Evolutionary conservation across 352 stramenopile genomes (phyloP).

Genomic region (Phytophthora europaea): DNA sequence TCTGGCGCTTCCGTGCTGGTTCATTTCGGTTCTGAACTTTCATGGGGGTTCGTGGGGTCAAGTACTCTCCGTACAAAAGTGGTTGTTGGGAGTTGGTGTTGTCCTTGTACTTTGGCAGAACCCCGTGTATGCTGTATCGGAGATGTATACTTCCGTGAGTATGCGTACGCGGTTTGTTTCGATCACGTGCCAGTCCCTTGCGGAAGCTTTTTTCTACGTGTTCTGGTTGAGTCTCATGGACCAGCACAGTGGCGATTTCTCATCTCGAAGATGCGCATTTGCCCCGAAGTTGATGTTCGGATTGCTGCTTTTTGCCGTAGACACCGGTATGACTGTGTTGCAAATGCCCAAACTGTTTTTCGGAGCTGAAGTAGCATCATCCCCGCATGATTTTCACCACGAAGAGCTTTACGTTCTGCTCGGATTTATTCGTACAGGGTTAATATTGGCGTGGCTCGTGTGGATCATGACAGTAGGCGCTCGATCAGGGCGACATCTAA

Average conservation of each 20-base stretch:
- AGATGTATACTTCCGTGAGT: conserved; percentile 65
- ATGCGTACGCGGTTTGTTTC: conserved; percentile 74
- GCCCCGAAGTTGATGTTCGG: conserved; percentile 44
- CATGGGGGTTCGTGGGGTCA: conserved; percentile 58
- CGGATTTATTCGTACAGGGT: conserved; percentile 63
- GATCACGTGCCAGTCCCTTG: conserved; percentile 74
- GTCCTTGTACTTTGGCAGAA: conserved; percentile 89
- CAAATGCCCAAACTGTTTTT: conserved; percentile 72
- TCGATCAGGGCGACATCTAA: conserved; percentile 67
- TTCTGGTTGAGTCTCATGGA: conserved; percentile 89
- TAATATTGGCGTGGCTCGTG: conserved; percentile 77
- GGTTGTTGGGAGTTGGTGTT: conserved; percentile 71
- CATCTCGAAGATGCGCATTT: conserved; percentile 34
- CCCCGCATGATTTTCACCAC: conserved; percentile 29
- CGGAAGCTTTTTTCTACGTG: conserved; percentile 80
- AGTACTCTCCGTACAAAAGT: conserved; percentile 77
- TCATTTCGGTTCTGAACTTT: conserved; percentile 70
- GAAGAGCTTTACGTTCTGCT: conserved; percentile 76
- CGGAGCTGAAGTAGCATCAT: conserved; percentile 5
- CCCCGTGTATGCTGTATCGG: conserved; percentile 71
- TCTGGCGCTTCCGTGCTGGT: conserved; percentile 76
- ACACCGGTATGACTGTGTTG: conserved; percentile 70
- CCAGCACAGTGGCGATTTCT: conserved; percentile 64
- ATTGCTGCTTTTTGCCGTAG: conserved; percentile 53
- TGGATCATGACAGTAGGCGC: conserved; percentile 77